These are phyloP conservation scores for Cenchrus purpureus DNA, from an alignment of 176 grass and related monocot genomes.

Conservation along the genomic window DNA sequence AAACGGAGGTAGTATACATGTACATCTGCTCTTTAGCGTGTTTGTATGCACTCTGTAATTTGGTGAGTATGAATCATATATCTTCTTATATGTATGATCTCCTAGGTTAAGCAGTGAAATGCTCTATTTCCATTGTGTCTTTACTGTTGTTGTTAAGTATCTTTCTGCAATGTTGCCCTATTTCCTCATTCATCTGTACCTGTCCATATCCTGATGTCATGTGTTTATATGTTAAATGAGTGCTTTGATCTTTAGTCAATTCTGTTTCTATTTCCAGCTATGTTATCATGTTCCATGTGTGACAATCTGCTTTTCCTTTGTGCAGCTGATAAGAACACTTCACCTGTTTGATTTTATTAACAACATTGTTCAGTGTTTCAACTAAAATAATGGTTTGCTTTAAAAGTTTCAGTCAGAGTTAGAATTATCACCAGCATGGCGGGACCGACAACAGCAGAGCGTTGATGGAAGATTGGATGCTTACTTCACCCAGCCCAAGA, in stretches of 20 bases:
- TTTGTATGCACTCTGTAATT: conserved; percentile 15
- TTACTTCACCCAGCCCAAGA: conserved; percentile 69
- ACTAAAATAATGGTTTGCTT: conserved; percentile 3
- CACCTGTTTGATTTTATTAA: background rate
- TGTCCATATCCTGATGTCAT: background rate
- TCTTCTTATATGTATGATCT: background rate
- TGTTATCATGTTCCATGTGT: background rate
- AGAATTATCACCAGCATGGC: conserved; percentile 26
- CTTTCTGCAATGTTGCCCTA: background rate
- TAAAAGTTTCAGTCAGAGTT: conserved; percentile 13
- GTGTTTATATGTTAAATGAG: background rate
- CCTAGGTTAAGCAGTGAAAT: background rate
- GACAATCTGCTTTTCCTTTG: conserved; percentile 3
- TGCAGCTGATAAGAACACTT: background rate
- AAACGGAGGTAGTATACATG: too few relatives aligned
- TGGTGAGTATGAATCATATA: background rate
- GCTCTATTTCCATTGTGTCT: background rate
- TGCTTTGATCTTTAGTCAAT: background rate
- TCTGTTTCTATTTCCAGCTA: conserved; percentile 11
- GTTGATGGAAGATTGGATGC: conserved; percentile 70
- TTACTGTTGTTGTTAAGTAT: background rate
- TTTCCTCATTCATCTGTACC: background rate
- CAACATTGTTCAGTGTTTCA: conserved; percentile 8
- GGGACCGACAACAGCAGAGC: conserved; percentile 35
- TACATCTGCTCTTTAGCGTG: background rate